Base-by-base conservation (phyloP, 768 basidiomycete species). In the Lepiota brunneoincarnata region DNA sequence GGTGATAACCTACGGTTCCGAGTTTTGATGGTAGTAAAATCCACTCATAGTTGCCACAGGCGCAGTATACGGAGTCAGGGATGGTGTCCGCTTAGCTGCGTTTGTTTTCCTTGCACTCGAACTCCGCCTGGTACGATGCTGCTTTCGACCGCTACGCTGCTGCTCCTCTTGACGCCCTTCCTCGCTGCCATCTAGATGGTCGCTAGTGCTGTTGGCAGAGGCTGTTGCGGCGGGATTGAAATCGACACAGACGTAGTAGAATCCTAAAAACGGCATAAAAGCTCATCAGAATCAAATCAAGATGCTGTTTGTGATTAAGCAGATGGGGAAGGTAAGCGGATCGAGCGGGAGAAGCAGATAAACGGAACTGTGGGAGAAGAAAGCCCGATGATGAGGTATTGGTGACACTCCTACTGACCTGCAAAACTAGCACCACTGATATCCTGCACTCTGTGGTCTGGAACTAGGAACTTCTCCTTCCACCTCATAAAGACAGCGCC, bases 401-500 rank as follows among this genome's bases (percentile, higher is more conserved):
- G 42, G 55, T 4, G n/a, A 15, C 6, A 3, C n/a, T n/a, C 12
- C 4, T 15, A 74, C 82, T 67, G 60, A 92, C 93, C 93, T 63
- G 94, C 94, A 69, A 95, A 97, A 67, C 91, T 93, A 18, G 94
- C 94, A 40, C 94, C 94, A 63, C 84, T 92, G 71, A 98, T 96
- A 68, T 95, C 92, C 68, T 91, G 86, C 26, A 96, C 91, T 55
- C 86, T 83, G 72, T 95, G 91, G 68, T 95, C 91, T 2, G 94
- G 94, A n/a, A 98, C 91, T 49, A 98, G 75, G 70, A 97, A 98
- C 63, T 87, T 78, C 72, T 98, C 96, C 72, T 98, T 98, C 89
- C 93, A 95, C 57, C 96, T 78, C 88, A 98, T 93, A 67, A 98
- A 98, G 26, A 94, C 84, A 21, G 87, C 87, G 1, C 87, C 87